Base-by-base conservation (phyloP, 2,329 filamentous ascomycete genomes). In the Penicillium decumbens region DNA sequence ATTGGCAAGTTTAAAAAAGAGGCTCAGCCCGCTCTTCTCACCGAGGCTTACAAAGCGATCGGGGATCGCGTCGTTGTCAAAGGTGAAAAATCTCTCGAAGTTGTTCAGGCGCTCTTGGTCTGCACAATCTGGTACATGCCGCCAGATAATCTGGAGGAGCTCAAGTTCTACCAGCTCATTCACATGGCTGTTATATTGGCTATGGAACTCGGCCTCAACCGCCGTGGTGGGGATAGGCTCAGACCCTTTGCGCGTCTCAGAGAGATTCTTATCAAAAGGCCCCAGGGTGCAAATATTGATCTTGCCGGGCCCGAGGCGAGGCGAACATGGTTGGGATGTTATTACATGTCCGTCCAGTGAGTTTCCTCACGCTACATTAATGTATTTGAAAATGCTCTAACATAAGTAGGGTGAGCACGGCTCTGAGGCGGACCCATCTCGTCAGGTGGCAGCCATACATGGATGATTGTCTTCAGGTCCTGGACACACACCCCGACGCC, bases 121-220 rank as follows among this genome's bases (percentile, higher is more conserved):
- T 77, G 82, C 6, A 82, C 85, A n/a, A 80, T 90, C 18, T 95
- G 89, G 88, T 95, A 95, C 67, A 84, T 83, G 66, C 88, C 89
- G 13, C 89, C 89, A 0, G 84, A 92, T 57, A 80, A 87, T 60
- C 88, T 88, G 51, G 88, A 95, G 62, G 87, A 93, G 70, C 81
- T 92, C 63, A 93, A 93, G 65, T 95, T 93, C 67, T 95, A 93
- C 71, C 88, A 92, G 72, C 79, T 93, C 57, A 83, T 89, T 40
- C 88, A 95, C 66, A 82, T 89, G 63, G 86, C 87, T 2, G 85
- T 85, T 41, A 80, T 89, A 59, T 88, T 95, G 84, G 86, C 85
- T 24, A 83, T 95, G 47, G 89, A 95, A 59, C 79, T 95, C 29
- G 89, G 89, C 0, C 79, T 95, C 6, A 87, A 85, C 13, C 80